Evolutionary conservation across 345 rosid species (phyloP), one percentile per base, ranked within the genome.

Genomic region (Lepidium africanum): DNA sequence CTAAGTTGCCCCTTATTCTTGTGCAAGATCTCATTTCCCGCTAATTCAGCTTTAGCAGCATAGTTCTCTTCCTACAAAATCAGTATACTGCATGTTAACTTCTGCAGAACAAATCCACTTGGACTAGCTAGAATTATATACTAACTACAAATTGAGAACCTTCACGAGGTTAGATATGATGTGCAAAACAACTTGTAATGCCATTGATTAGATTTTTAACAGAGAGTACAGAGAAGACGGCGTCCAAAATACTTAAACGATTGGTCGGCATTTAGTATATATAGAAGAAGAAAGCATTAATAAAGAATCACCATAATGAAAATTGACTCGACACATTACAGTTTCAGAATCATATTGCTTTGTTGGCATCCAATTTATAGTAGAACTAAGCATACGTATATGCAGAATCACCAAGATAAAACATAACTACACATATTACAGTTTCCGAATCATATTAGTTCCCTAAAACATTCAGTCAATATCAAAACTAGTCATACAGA

Each of bases 1-100:
- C 77, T 43, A 13, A 84, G 25, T 69, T 78, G 81, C 42, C 47
- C 73, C 58, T 81, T 72, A 47, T 84, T 84, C 63, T 78, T 84
- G 65, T 81, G 74, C 42, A 65, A 52, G 10, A 82, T 76, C 65
- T 84, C 85, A 59, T 66, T 74, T 19, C 85, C 76, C 2, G 71
- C 86, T 35, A 45, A 55, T 52, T 73, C 39, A 33, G 77, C 81
- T 75, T 67, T 72, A 21, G 63, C 62, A 35, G 67, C 83, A 76
- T 63, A 79, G 61, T 39, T 72, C 70, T 72, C 84, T 48, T 65
- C 84, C 88, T 84, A 77, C 36, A 50, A 27, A 70, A 75, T 9
- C 23, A 70, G 15, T 49, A 65, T 38, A 64, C 17, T 6, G 51
- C 59, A 39, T 54, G 56, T 47, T 58, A 62, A 54, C 25, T 9